Base-by-base conservation (phyloP, 1,284 basidiomycete genomes). In the Cryptococcus sp. region DNA sequence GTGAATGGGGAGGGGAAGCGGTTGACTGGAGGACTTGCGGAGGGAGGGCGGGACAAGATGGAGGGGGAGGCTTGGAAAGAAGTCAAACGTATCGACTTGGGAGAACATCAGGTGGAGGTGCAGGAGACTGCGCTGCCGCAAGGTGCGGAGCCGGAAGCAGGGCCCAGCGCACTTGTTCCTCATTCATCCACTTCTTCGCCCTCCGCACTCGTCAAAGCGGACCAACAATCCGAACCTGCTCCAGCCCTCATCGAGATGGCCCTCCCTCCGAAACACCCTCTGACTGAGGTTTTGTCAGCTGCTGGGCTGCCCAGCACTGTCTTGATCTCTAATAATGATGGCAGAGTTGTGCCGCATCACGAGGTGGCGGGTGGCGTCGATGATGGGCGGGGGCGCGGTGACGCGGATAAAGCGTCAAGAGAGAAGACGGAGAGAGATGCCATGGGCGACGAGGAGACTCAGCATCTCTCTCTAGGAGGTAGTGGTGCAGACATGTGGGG, bases 401-500 rank as follows among this genome's bases (percentile, higher is more conserved):
- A 59, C 8, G 64, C 57, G 21, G 73, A 75, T 43, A 56, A 57
- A 42, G 57, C 46, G 9, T 48, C 52, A 36, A 62, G 67, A 57
- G 68, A 65, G 9, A 52, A 46, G 8, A 51, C 65, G 3, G 73
- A 77, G 50, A 69, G 65, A 73, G 45, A 80, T 83, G 76, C 85
- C 84, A 79, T 83, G 81, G 75, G 82, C 84, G 72, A 87, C 86
- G 77, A 84, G 52, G 75, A 67, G 54, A 82, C 83, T 13, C 63
- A 67, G 23, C 55, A 52, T 42, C 23, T 68, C 4, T 86, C 90
- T 28, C 85, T 90, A 63, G 69, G 57, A 2, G 69, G 68, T 15
- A 71, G 63, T 37, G 65, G 66, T 6, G 87, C 89, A 16, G 87
- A 91, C 70, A 87, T 84, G 0, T 95, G 91, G 91, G 85, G 83